phyloP scores from a whole-genome alignment of 2,329 filamentous ascomycete genomes.

The Fusarium acutatum region DNA sequence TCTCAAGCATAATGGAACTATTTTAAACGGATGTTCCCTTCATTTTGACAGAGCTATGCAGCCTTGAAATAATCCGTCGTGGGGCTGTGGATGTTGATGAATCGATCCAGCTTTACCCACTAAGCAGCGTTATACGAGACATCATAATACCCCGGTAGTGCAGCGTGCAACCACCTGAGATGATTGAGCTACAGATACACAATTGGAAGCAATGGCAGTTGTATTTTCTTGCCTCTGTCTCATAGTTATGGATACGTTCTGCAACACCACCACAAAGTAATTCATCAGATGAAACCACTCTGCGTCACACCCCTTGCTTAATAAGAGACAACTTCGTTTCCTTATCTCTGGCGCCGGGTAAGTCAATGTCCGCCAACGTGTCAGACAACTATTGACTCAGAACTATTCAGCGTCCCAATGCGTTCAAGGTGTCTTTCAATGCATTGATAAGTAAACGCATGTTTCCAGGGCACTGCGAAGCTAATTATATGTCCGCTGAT shows the following conservation, averaged over 20 bases:
- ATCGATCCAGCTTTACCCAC: neutral
- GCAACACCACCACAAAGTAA: conserved; percentile 3
- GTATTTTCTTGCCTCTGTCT: neutral
- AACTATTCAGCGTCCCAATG: neutral
- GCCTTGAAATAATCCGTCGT: neutral
- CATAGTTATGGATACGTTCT: neutral
- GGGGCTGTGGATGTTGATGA: neutral
- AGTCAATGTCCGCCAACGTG: conserved; percentile 17
- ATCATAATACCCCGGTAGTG: neutral
- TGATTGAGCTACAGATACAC: neutral
- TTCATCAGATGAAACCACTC: conserved; percentile 25
- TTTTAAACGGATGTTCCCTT: neutral
- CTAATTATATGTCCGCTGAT: neutral
- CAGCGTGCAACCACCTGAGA: neutral
- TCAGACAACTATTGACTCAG: conserved; percentile 26
- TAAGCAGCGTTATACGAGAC: neutral
- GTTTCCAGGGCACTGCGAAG: neutral
- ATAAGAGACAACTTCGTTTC: conserved; percentile 7
- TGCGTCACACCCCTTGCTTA: conserved; percentile 15
- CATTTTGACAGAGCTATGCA: neutral
- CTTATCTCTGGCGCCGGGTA: conserved; percentile 8
- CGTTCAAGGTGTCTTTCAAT: neutral
- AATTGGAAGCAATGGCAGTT: neutral
- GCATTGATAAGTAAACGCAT: neutral
- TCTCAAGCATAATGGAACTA: neutral